Evolutionary conservation across 2,329 filamentous ascomycete genomes (phyloP), one percentile per base, ranked within the genome.

Genomic region (Monilinia aucupariae): DNA sequence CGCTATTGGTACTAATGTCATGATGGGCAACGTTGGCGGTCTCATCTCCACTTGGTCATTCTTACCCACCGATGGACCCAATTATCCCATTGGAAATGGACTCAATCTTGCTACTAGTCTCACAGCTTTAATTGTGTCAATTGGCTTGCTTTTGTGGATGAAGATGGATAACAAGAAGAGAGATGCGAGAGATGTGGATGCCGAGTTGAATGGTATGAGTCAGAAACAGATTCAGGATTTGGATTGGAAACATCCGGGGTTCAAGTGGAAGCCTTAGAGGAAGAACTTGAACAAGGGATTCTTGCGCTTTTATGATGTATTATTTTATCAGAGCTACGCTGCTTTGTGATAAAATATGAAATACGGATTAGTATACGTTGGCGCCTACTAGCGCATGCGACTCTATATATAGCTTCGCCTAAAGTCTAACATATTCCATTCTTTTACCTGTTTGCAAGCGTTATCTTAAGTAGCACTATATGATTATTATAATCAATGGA

Each of bases 11-110:
- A 82, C 81, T 0, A 85, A 84, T 60, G 85, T 90, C 70, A 90
- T 90, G 86, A 76, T 89, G 30, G 88, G 87, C 34, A 90, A 90
- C 61, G 72, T 90, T n/a, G 88, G 88, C 2, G 88, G 87, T 0
- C 73, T 90, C 41, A 80, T 88, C 64, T 81, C 83, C 1, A 87
- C 84, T 0, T 89, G 86, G 85, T 80, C 78, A 1, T 89, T 87
- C 74, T 69, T 89, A 20, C 80, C 82, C 0, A 82, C 76, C 68
- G 87, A 90, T 70, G 82, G 69, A 0, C 88, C 88, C 0, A 74
- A 90, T 64, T 91, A 85, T 69, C 84, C 78, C 65, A 89, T 90
- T 62, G 88, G 88, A 1, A 90, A 90, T 70, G 87, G 87, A 0
- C 73, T 91, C 43, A 91, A 91, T 71, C 70, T 90, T 50, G 88